phyloP scores from a whole-genome alignment of 2,329 filamentous ascomycete species.

The Talaromyces sp. region DNA sequence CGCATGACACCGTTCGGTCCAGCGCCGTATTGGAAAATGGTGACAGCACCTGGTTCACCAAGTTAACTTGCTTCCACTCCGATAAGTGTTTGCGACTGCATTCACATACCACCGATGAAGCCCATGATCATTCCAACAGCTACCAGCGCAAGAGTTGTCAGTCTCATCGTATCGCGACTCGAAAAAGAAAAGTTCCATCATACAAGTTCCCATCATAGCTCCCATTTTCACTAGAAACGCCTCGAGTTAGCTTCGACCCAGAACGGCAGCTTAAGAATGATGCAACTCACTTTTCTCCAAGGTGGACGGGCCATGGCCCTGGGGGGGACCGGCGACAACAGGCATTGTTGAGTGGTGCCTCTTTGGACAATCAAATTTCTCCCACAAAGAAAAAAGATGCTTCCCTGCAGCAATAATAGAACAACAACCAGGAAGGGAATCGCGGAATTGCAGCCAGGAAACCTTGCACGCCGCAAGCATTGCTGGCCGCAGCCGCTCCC shows the following conservation, averaged over 20 bases:
- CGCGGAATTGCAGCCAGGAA: background rate
- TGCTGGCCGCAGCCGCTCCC: background rate
- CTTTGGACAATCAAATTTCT: background rate
- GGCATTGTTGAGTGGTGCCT: slow-evolving; percentile 43
- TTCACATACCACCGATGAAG: slow-evolving; percentile 80
- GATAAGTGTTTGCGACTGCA: slow-evolving; percentile 5
- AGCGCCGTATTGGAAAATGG: slow-evolving; percentile 91
- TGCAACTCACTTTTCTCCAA: slow-evolving; percentile 62
- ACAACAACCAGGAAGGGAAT: background rate
- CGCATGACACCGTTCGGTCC: slow-evolving; percentile 91
- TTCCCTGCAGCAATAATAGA: background rate
- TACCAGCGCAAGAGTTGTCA: slow-evolving; percentile 34
- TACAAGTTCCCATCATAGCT: slow-evolving; percentile 97
- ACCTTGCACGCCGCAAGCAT: background rate
- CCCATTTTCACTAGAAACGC: slow-evolving; percentile 82
- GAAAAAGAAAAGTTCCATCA: slow-evolving; percentile 34
- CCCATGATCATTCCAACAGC: slow-evolving; percentile 95
- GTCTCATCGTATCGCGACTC: slow-evolving; percentile 8
- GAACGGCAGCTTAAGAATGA: background rate
- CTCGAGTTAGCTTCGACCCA: slow-evolving; percentile 14
- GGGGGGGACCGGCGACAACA: slow-evolving; percentile 50
- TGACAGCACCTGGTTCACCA: slow-evolving; percentile 65
- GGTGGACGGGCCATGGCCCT: slow-evolving; percentile 57
- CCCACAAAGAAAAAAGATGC: background rate
- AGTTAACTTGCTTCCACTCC: slow-evolving; percentile 9